Evolutionary conservation across 2,329 filamentous ascomycete genomes (phyloP).

Genomic region (Botrytis deweyae): DNA sequence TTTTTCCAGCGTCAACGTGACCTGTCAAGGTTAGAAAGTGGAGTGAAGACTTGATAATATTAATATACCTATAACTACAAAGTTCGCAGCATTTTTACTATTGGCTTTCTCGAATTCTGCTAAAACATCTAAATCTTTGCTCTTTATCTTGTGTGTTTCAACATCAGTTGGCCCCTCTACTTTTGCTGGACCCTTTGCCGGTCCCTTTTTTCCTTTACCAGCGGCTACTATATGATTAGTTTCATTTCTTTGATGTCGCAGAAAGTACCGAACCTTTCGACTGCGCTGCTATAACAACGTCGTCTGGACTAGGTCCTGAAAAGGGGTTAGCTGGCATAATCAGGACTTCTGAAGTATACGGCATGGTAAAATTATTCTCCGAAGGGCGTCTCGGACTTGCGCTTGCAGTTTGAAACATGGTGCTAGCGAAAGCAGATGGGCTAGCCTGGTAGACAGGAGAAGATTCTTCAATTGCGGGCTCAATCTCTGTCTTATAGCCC

Average conservation of each 20-base stretch:
- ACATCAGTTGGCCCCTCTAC: slow-evolving; percentile 48
- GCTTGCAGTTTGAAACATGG: slow-evolving; percentile 44
- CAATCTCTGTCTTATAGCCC: slow-evolving; percentile 5
- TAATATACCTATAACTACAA: slow-evolving; percentile 81
- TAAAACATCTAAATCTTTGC: slow-evolving; percentile 81
- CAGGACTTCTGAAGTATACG: slow-evolving; percentile 41
- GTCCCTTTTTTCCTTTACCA: slow-evolving; percentile 42
- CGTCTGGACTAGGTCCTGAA: slow-evolving; percentile 85
- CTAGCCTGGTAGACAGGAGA: slow-evolving; percentile 34
- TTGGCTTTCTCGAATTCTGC: slow-evolving; percentile 74
- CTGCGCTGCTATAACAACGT: slow-evolving; percentile 83
- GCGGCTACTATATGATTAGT: slow-evolving; percentile 46
- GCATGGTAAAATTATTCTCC: slow-evolving; percentile 41
- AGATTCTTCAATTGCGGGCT: slow-evolving; percentile 23
- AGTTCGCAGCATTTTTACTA: slow-evolving; percentile 79
- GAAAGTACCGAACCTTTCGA: slow-evolving; percentile 70
- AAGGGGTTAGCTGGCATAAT: slow-evolving; percentile 61
- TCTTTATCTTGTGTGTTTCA: slow-evolving; percentile 52
- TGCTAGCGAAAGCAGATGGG: slow-evolving; percentile 44
- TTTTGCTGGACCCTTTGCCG: slow-evolving; percentile 44
- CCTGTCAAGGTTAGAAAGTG: slow-evolving; percentile 50
- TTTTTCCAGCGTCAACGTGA: slow-evolving; percentile 97
- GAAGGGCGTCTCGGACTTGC: slow-evolving; percentile 23
- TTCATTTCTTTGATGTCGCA: slow-evolving; percentile 34
- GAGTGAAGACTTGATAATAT: slow-evolving; percentile 30